A percentile compares a stretch with the other conserved stretches of the same genome.
These are phyloP conservation scores for Ogataea pilisensis DNA, from an alignment of 805 yeast genomes.

Conservation along the genomic window DNA sequence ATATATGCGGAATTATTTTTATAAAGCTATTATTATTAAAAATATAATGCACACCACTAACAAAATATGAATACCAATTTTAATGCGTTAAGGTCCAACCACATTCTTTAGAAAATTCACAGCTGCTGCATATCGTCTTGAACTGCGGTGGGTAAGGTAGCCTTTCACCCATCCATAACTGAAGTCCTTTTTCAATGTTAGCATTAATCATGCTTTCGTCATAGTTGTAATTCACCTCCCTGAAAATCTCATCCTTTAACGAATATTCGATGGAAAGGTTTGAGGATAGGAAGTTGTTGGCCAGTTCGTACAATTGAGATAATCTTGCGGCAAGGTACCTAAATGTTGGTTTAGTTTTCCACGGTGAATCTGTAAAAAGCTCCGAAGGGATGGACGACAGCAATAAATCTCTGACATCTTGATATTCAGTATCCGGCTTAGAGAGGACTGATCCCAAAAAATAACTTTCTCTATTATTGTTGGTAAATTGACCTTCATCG, in stretches of 20 bases:
- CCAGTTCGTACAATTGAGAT: conserved; percentile 40
- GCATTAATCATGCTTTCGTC: conserved; percentile 28
- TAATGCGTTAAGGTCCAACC: conserved; percentile 30
- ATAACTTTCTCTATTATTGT: conserved; percentile 16
- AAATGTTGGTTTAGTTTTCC: conserved; percentile 55
- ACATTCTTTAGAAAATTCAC: conserved; percentile 48
- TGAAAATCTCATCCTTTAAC: conserved; percentile 39
- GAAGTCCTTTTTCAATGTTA: conserved; percentile 33
- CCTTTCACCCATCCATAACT: conserved; percentile 59
- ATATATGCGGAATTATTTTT: too few relatives aligned
- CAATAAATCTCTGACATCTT: conserved; percentile 7
- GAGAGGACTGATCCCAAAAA: conserved; percentile 7
- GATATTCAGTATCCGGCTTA: not conserved
- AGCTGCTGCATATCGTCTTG: conserved; percentile 43
- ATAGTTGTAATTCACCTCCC: conserved; percentile 37
- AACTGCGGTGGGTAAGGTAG: conserved; percentile 42
- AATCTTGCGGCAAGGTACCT: conserved; percentile 52
- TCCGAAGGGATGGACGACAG: conserved; percentile 10
- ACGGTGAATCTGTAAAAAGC: conserved; percentile 23
- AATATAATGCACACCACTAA: too few relatives aligned
- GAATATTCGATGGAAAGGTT: conserved; percentile 50
- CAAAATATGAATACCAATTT: too few relatives aligned
- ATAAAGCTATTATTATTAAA: too few relatives aligned
- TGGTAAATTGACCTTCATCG: conserved; percentile 27
- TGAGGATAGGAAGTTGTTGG: conserved; percentile 36